Percentiles rank a stretch among this genome's conserved stretches.
Conservation (phyloP, 192 early-diverging fungal species). For the Cetraspora pellucida region DNA sequence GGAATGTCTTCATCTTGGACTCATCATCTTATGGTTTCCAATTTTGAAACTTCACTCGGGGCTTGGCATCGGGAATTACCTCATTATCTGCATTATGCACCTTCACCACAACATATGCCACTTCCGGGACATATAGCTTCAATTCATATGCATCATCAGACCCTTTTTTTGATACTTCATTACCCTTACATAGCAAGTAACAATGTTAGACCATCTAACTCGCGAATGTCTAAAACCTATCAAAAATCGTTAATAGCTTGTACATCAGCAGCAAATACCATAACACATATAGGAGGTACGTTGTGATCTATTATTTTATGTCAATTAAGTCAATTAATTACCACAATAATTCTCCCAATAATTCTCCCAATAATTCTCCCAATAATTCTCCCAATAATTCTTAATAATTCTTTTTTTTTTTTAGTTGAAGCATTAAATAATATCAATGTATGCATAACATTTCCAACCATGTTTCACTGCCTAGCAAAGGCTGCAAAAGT, state of each 20-base stretch:
- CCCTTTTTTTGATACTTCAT: slow-evolving; percentile 17
- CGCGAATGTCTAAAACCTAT: slow-evolving; percentile 3
- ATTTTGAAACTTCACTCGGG: slow-evolving; percentile 40
- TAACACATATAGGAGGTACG: slow-evolving; percentile 28
- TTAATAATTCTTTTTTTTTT: neutral
- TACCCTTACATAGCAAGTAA: slow-evolving; percentile 24
- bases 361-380: too few relatives aligned
- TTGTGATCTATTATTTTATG: neutral
- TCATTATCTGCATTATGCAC: slow-evolving; percentile 43
- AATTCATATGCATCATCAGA: slow-evolving; percentile 27
- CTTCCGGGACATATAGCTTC: slow-evolving; percentile 22
- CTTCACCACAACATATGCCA: slow-evolving; percentile 1
- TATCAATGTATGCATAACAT: slow-evolving; percentile 11
- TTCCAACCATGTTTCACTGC: slow-evolving; percentile 29
- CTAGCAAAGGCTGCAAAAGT: slow-evolving; percentile 30
- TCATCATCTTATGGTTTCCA: slow-evolving; percentile 42
- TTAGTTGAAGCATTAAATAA: slow-evolving; percentile 29
- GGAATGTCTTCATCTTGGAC: slow-evolving; percentile 35
- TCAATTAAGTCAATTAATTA: neutral
- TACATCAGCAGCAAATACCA: slow-evolving; percentile 16
- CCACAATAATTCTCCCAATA: too few relatives aligned
- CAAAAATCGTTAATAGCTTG: slow-evolving; percentile 12
- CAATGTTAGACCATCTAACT: neutral
- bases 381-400: too few relatives aligned
- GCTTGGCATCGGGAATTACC: slow-evolving; percentile 52